These are phyloP conservation scores for Leccinum subatratum DNA, from an alignment of 1,284 basidiomycete species.

Conservation along the genomic window DNA sequence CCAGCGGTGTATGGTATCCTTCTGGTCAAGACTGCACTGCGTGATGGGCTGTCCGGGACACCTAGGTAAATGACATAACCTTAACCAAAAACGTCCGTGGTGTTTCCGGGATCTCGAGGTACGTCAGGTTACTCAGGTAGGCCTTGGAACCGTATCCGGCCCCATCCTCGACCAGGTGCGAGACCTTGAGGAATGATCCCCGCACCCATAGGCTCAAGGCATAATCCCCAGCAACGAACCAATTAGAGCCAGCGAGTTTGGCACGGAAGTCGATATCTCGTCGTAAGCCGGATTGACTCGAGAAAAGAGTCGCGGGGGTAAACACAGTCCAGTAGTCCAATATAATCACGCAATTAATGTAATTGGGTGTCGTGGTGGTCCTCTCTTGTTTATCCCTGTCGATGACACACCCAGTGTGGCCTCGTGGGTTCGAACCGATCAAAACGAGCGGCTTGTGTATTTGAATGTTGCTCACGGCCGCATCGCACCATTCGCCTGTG, in stretches of 20 bases:
- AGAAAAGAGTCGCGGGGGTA: slow-evolving; percentile 28
- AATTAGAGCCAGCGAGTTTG: slow-evolving; percentile 20
- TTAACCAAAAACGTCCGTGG: slow-evolving; percentile 27
- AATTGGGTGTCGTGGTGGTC: slow-evolving; percentile 25
- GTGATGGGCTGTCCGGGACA: slow-evolving; percentile 29
- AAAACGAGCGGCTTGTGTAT: slow-evolving; percentile 30
- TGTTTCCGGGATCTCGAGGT: slow-evolving; percentile 22
- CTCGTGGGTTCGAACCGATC: slow-evolving; percentile 14
- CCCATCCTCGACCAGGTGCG: slow-evolving; percentile 28
- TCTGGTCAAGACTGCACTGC: slow-evolving; percentile 29
- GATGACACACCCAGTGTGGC: slow-evolving; percentile 26
- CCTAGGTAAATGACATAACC: slow-evolving; percentile 30
- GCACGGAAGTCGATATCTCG: slow-evolving; percentile 21
- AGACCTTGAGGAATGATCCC: slow-evolving; percentile 26
- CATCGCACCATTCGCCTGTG: slow-evolving; percentile 29
- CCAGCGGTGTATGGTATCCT: slow-evolving; percentile 28
- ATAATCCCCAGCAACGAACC: slow-evolving; percentile 23
- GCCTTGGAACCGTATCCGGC: slow-evolving; percentile 25
- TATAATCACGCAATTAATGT: slow-evolving; percentile 18
- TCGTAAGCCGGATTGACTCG: slow-evolving; percentile 26
- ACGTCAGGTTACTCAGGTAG: slow-evolving; percentile 21
- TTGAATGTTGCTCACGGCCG: slow-evolving; percentile 21
- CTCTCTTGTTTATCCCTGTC: slow-evolving; percentile 26
- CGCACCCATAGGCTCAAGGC: slow-evolving; percentile 24
- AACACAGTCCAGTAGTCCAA: slow-evolving; percentile 23